Evolutionary conservation across 73 alveolate genomes (phyloP).

Genomic region (Paramecium biaurelia): DNA sequence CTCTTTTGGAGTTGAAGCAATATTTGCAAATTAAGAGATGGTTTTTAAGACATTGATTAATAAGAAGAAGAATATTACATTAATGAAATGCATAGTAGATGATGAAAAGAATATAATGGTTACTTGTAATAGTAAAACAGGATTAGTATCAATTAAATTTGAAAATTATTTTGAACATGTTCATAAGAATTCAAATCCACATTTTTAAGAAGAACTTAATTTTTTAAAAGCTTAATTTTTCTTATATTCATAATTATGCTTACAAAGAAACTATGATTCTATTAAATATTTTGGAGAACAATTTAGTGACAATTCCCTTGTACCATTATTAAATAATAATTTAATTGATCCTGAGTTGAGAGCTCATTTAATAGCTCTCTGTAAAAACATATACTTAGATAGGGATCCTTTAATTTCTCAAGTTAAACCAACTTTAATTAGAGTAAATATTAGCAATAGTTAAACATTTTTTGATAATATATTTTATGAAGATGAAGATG

Average conservation of each 20-base stretch:
- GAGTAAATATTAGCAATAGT: background rate
- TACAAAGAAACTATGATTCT: background rate
- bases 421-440: background rate
- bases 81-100: background rate
- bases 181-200: background rate
- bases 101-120: background rate
- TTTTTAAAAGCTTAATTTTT: background rate
- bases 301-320: background rate
- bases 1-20: background rate
- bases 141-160: background rate
- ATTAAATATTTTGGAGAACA: slow-evolving; percentile 6
- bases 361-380: background rate
- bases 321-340: background rate
- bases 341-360: background rate
- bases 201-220: background rate
- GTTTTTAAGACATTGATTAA: background rate
- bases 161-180: background rate
- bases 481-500: slow-evolving; percentile 7
- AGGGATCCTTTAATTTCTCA: slow-evolving; percentile 2
- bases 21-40: slow-evolving; percentile 28
- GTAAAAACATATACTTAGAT: slow-evolving; percentile 35
- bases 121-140: background rate
- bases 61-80: background rate
- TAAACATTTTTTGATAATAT: background rate
- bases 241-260: background rate